A percentile compares a stretch with the other conserved stretches of the same genome.
These are phyloP conservation scores for Rhizoclosmatium globosum DNA, from an alignment of 192 early-diverging fungal species.

Conservation along the genomic window DNA sequence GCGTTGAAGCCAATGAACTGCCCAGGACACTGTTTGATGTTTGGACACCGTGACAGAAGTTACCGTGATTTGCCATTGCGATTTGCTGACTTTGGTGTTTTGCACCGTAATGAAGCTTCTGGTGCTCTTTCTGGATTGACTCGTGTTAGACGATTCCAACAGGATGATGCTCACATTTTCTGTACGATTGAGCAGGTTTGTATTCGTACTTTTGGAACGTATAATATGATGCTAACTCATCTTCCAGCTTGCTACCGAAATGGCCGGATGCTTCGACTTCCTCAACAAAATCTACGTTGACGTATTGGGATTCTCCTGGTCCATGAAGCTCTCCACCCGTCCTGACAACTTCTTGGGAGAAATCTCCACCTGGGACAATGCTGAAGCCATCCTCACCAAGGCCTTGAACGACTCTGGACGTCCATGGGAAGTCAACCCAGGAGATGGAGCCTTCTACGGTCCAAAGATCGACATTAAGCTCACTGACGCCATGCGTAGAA, in stretches of 20 bases:
- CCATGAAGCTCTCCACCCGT: slow-evolving; percentile 91
- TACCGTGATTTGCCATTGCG: slow-evolving; percentile 96
- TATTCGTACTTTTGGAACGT: neutral
- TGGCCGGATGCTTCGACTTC: slow-evolving; percentile 86
- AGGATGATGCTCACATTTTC: slow-evolving; percentile 99
- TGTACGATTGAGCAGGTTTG: slow-evolving; percentile 83
- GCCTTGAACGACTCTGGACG: slow-evolving; percentile 83
- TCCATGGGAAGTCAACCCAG: slow-evolving; percentile 88
- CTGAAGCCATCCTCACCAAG: slow-evolving; percentile 82
- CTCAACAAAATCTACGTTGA: slow-evolving; percentile 84
- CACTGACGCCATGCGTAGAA: slow-evolving; percentile 89
- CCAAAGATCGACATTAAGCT: slow-evolving; percentile 99
- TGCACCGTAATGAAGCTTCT: slow-evolving; percentile 89
- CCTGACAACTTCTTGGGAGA: slow-evolving; percentile 96
- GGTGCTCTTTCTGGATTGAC: slow-evolving; percentile 95
- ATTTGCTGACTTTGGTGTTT: slow-evolving; percentile 96
- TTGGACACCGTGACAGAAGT: slow-evolving; percentile 88
- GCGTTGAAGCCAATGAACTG: slow-evolving; percentile 99
- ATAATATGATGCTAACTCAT: neutral
- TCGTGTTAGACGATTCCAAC: slow-evolving; percentile 97
- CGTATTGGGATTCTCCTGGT: slow-evolving; percentile 94
- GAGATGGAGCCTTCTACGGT: slow-evolving; percentile 99
- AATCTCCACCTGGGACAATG: slow-evolving; percentile 89
- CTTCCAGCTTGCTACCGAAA: slow-evolving; percentile 78
- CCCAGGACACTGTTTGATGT: slow-evolving; percentile 98